Evolutionary conservation across 495 filamentous ascomycete genomes (phyloP), one percentile per base, ranked within the genome.

Genomic region (Opeltia flavorubescens): DNA sequence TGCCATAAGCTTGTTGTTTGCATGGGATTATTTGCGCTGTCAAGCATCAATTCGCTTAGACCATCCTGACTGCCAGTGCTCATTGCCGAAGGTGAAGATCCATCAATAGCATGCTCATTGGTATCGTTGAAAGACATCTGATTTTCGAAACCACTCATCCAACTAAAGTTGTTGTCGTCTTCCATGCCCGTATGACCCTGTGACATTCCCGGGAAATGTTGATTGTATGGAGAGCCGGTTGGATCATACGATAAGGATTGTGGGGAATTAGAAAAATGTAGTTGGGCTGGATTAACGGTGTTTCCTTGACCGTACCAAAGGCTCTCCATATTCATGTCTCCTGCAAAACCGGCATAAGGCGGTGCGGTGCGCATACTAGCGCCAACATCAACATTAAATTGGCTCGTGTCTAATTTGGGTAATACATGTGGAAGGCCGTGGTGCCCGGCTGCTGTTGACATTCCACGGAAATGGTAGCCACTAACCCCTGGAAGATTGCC

Each of bases 231-330:
- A 26, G 86, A 89, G 6, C 77, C 69, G 21, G 81, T 68, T 13
- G 67, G 72, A 49, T 88, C 84, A 38, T 87, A 63, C 13, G 74
- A 71, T 69, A 81, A 80, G 31, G 72, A 74, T 43, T 79, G 80
- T 20, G 86, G 86, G 12, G 86, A 86, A 58, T 86, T 84, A 57
- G 74, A 85, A 59, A 91, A 91, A 62, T 96, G 89, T 43, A 99
- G 76, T 55, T 94, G 89, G 51, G 89, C 88, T 15, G 91, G 91
- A 62, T 99, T 96, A 63, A 99, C 84, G 42, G 91, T 98, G 31
- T 72, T 74, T 26, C 72, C 66, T 25, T 73, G 62, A 39, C 74
- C 78, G 60, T 88, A 87, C 42, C 86, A 69, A 46, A 86, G 65
- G 26, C 75, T 66, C 52, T 94, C 82, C 46, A 88, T 76, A 51